Evolutionary conservation across 306 rosid genomes (phyloP).

Genomic region (Prosopis cineraria): DNA sequence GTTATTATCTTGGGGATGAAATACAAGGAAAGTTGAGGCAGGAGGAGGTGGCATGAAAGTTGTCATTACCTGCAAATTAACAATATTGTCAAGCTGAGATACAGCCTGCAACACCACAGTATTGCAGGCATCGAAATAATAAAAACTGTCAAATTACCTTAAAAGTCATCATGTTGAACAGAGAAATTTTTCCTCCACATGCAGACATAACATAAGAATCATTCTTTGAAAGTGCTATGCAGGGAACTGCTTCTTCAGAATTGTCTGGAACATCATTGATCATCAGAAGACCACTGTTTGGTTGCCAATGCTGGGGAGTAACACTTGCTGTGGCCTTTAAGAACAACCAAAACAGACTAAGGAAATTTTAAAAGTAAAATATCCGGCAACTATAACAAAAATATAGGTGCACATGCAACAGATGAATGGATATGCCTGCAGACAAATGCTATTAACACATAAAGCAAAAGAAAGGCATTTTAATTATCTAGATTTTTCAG

Average conservation of each 20-base stretch:
- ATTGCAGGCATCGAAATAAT: neutral
- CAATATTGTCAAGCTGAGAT: conserved; percentile 24
- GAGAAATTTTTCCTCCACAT: conserved; percentile 61
- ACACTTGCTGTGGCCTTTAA: conserved; percentile 67
- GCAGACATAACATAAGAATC: conserved; percentile 67
- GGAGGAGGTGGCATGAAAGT: conserved; percentile 73
- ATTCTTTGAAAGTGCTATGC: conserved; percentile 65
- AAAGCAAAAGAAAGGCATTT: neutral
- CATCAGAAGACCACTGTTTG: conserved; percentile 64
- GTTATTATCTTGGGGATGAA: conserved; percentile 78
- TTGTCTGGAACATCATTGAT: conserved; percentile 56
- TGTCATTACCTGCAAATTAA: conserved; percentile 52
- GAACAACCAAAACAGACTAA: neutral
- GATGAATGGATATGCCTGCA: neutral
- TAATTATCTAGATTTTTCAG: neutral
- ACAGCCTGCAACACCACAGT: neutral
- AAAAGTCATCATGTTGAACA: conserved; percentile 63
- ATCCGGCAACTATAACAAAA: neutral
- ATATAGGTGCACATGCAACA: conserved; percentile 6
- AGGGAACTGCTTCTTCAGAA: conserved; percentile 62
- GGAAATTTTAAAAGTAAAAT: neutral
- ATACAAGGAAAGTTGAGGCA: conserved; percentile 59
- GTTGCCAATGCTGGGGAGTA: conserved; percentile 69
- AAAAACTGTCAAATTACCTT: conserved; percentile 42
- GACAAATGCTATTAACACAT: conserved; percentile 15